Conservation (phyloP, 495 filamentous ascomycete species). For the Neurospora sp. region DNA sequence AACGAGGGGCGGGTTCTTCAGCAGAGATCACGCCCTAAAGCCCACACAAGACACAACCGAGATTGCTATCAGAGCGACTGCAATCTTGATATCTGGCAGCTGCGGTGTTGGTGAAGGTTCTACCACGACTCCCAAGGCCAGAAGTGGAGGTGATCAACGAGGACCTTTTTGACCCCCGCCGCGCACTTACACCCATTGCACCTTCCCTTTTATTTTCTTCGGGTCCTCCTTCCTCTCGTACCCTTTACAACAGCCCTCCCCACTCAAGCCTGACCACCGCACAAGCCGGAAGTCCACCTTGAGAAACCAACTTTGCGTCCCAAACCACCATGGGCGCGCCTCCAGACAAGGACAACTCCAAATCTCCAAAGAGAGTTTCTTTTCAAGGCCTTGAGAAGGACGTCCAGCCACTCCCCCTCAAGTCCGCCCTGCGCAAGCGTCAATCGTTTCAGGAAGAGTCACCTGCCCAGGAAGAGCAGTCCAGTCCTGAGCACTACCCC, state of each 20-base stretch:
- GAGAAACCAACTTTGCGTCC: neutral
- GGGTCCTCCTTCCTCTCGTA: neutral
- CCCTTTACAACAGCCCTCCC: neutral
- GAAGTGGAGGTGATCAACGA: neutral
- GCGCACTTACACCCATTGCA: neutral
- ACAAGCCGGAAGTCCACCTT: neutral
- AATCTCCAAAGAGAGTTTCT: neutral
- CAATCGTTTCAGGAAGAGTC: neutral
- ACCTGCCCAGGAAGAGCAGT: neutral
- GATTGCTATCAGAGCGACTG: neutral
- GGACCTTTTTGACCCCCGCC: neutral
- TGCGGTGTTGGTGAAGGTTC: neutral
- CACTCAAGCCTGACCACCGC: neutral
- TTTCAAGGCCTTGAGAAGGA: neutral
- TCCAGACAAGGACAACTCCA: neutral
- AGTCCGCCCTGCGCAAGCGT: neutral
- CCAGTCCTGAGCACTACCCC: neutral
- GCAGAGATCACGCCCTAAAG: neutral
- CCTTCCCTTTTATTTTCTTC: neutral
- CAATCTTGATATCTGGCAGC: neutral
- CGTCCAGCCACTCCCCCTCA: neutral
- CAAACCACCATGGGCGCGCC: neutral
- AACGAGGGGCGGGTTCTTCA: neutral
- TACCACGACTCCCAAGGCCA: neutral
- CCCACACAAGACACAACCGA: neutral